Conservation (phyloP, 2,329 filamentous ascomycete genomes). For the Sporothrix pseudoabietina region DNA sequence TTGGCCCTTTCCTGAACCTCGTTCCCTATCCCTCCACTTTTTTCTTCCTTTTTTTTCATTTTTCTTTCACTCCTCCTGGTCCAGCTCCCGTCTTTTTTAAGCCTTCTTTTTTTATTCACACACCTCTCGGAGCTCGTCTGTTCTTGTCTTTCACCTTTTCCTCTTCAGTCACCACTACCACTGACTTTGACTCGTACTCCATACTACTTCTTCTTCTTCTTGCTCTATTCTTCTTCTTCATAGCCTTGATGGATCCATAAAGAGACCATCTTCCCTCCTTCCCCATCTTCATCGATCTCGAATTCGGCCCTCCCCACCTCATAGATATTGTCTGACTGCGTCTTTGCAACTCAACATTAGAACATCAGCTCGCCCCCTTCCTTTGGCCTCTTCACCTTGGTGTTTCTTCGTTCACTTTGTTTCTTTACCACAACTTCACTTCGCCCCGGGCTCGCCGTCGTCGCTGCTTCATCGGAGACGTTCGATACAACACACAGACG, state of each 20-base stretch:
- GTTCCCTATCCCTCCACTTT: conserved; percentile 24
- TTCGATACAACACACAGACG: conserved; percentile 4
- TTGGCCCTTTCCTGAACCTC: conserved; percentile 2
- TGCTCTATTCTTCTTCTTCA: conserved; percentile 12
- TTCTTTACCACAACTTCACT: neutral
- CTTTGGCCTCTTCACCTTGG: neutral
- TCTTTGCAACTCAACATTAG: conserved; percentile 21
- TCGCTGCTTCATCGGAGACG: conserved; percentile 2
- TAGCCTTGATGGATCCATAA: conserved; percentile 31
- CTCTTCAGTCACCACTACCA: conserved; percentile 10
- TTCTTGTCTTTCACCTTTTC: conserved; percentile 22
- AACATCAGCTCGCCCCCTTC: conserved; percentile 16
- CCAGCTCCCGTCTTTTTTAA: neutral
- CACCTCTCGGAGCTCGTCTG: neutral
- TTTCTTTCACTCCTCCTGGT: neutral
- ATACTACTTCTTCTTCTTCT: neutral
- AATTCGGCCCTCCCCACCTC: conserved; percentile 16
- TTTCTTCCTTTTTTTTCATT: neutral
- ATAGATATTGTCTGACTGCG: conserved; percentile 28
- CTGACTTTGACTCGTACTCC: neutral
- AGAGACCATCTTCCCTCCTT: conserved; percentile 24
- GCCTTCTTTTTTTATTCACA: neutral
- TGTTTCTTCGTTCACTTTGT: neutral
- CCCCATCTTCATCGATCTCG: conserved; percentile 17
- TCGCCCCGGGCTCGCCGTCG: neutral